Conservation (phyloP, 129 eudicot genomes). For the Smallanthus sonchifolius region DNA sequence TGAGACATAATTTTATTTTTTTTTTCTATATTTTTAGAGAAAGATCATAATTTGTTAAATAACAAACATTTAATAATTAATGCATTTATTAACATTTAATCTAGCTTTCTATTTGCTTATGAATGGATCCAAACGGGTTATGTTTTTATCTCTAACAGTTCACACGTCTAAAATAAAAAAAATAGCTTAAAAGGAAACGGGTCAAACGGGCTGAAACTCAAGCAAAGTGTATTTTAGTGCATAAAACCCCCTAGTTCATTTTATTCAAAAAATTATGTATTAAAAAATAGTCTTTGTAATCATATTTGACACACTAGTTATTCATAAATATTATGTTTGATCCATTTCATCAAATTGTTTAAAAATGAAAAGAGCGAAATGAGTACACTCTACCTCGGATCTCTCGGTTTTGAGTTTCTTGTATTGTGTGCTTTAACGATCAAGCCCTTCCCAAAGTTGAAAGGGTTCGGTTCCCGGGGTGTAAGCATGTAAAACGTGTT, state of each 20-base stretch:
- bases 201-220: not conserved
- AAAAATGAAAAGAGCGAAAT: not conserved
- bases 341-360: not conserved
- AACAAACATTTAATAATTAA: not conserved
- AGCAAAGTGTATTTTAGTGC: not conserved
- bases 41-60: not conserved
- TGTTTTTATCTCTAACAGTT: not conserved
- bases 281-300: not conserved
- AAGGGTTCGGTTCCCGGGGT: conserved; percentile 95
- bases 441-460: conserved; percentile 85
- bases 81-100: not conserved
- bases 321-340: not conserved
- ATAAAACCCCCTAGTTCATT: not conserved
- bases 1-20: conserved; percentile 8
- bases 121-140: not conserved
- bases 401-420: conserved; percentile 80
- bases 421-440: conserved; percentile 70
- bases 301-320: not conserved
- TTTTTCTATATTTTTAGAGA: not conserved
- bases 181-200: not conserved
- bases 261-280: not conserved
- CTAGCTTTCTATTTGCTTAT: not conserved
- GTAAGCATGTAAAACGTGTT: conserved; percentile 90
- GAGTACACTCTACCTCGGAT: conserved; percentile 60
- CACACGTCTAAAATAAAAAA: not conserved